phyloP scores from a whole-genome alignment of 768 basidiomycete species.

The Mycena epipterygia region DNA sequence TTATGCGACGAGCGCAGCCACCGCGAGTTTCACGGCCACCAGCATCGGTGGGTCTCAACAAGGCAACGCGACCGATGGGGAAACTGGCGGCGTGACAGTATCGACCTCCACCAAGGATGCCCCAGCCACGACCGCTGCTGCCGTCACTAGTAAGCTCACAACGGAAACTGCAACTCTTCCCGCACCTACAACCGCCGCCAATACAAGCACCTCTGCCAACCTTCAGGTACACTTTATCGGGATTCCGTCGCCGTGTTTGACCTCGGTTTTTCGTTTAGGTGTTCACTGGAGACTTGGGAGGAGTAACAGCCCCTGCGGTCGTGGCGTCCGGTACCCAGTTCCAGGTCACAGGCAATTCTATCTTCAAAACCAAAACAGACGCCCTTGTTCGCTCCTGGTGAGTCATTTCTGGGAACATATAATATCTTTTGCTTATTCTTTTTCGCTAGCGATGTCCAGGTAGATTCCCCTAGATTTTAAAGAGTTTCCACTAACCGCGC shows the following conservation, averaged over 20 bases:
- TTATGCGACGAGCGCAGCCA: constrained; percentile 31
- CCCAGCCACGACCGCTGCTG: background rate
- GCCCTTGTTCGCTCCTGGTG: constrained; percentile 27
- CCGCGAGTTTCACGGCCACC: constrained; percentile 33
- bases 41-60: too few species aligned
- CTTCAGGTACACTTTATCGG: constrained; percentile 6
- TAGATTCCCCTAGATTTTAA: background rate
- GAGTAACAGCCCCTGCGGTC: constrained; percentile 15
- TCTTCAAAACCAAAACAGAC: background rate
- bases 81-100: background rate
- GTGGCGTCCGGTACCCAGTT: constrained; percentile 23
- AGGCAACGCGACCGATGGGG: too few species aligned
- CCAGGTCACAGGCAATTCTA: constrained; percentile 19
- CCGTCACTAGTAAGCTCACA: background rate
- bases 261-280: background rate
- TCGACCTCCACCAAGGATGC: background rate
- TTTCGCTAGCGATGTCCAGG: constrained; percentile 12
- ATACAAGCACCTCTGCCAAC: background rate
- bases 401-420: background rate
- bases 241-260: background rate
- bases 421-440: background rate
- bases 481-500: background rate
- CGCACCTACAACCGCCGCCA: background rate
- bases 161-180: background rate
- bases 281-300: constrained; percentile 27